Base-by-base conservation (phyloP, 1,284 basidiomycete genomes). In the Pyrrhoderma noxium region DNA sequence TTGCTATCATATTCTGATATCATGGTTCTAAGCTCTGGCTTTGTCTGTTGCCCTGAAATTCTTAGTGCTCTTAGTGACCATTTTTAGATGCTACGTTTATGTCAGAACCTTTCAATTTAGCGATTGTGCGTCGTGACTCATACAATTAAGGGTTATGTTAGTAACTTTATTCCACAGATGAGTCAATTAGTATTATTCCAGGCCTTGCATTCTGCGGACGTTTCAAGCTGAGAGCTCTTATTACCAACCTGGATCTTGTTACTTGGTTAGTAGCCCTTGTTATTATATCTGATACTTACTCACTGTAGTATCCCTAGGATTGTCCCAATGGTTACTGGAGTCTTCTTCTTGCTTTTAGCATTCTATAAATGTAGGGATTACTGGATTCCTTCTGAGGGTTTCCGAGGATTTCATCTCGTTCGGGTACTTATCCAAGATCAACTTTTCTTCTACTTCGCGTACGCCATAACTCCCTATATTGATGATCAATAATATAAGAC, bases 391-490 rank as follows among this genome's bases (percentile, higher is more conserved):
- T 46, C 31, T 19, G n/a, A 11, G 11, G 11, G 22, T 2, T 16
- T 51, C 21, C 22, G 22, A 16, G 50, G 43, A 2, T 27, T 46
- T 36, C 37, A 8, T 18, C 50, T 51, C 23, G 35, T 51, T 2
- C 38, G 46, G 13, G 50, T 51, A 14, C 50, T 51, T 18, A 27
- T 51, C 16, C 19, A 38, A 39, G 50, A 51, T 40, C 50, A 51
- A 34, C 13, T 39, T 9, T 8, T 46, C 11, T 46, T 45, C 22
- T 51, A 39, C 16, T 18, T 45, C 27, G 25, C 45, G 50, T 51
- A 39, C 13, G 36, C 27, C 37, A 27, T 4, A n/a, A 18, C 13
- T 18, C 23, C 40, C 27, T 31, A 23, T 14, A 9, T 23, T 0
- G 14, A 18, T 19, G 3, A 8, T 8, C 22, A 14, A 5, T 14